Conservation (phyloP, 2,329 filamentous ascomycete genomes). For the Biscogniauxia mediterranea region DNA sequence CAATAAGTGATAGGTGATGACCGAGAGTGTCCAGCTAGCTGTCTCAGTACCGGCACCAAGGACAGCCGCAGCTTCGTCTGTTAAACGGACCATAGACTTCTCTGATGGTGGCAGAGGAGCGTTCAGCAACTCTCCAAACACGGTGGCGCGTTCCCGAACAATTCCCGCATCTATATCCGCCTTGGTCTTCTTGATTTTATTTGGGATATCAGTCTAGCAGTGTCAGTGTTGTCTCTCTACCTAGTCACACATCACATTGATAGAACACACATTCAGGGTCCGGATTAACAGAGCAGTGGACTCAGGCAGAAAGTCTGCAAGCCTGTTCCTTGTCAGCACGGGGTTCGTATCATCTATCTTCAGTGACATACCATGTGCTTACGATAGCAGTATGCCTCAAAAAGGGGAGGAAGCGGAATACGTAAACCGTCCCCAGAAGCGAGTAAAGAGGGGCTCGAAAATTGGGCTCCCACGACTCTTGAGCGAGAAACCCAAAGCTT, state of each 20-base stretch:
- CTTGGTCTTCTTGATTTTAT: conserved; percentile 7
- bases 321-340: conserved; percentile 4
- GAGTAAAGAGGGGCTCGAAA: conserved; percentile 12
- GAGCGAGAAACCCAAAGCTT: conserved; percentile 19
- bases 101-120: conserved; percentile 34
- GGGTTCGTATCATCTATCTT: not conserved
- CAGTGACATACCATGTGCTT: conserved; percentile 9
- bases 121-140: conserved; percentile 33
- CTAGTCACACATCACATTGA: not conserved
- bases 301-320: conserved; percentile 8
- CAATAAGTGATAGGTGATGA: conserved; percentile 37
- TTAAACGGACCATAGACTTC: conserved; percentile 32
- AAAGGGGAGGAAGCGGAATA: conserved; percentile 16
- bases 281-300: conserved; percentile 5
- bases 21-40: conserved; percentile 32
- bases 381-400: conserved; percentile 5
- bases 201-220: conserved; percentile 7
- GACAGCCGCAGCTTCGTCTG: conserved; percentile 32
- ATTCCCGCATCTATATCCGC: conserved; percentile 3
- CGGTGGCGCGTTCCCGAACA: conserved; percentile 19
- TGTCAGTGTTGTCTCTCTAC: not conserved
- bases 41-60: conserved; percentile 39
- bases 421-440: conserved; percentile 2
- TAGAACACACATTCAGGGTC: conserved; percentile 3
- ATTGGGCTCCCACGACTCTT: conserved; percentile 17